Base-by-base conservation (phyloP, 2,329 filamentous ascomycete genomes). In the Parascedosporium putredinis region DNA sequence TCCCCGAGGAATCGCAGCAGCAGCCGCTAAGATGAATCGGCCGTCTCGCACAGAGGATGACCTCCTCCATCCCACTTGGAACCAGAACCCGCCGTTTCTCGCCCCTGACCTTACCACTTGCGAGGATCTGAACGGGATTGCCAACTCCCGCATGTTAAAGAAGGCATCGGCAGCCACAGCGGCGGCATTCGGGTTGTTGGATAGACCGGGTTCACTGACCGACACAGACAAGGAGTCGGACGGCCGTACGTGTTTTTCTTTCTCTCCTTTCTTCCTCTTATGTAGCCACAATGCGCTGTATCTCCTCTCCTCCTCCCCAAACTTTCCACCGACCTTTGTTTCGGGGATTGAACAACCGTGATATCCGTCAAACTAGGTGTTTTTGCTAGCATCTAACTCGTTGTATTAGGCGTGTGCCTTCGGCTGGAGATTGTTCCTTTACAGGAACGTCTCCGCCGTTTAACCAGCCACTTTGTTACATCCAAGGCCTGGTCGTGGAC, bases 81-180 rank as follows among this genome's bases (percentile, higher is more conserved):
- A 78, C 60, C 75, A 78, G 63, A 75, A 67, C 60, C 75, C 75
- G 27, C 68, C 72, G 1, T 67, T 66, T 22, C 61, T 78, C 49
- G 67, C 73, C 22, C 59, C 71, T 18, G 66, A 71, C 45, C 60
- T 73, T 45, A 78, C 75, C 23, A 77, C 75, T 36, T 65, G 74
- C 55, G 69, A 76, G 64, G 75, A 78, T 58, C 64, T 78, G 52
- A 77, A 77, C 53, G 75, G 75, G 54, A 73, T 74, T 54, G 65
- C 71, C 55, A 78, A 78, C 60, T 61, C 70, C 18, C 70, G 74
- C 20, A 67, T 71, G 56, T 64, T 50, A 6, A 50, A 45, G 47
- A 24, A 36, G 14, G 27, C 47, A 18, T 7, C 47, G 7, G 38
- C 38, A 12, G 47, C 33, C 5, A 42, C 38, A 1, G 3, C 20